These are phyloP conservation scores for Beta lomatogona DNA, from an alignment of 179 eudicot genomes.

Conservation along the genomic window DNA sequence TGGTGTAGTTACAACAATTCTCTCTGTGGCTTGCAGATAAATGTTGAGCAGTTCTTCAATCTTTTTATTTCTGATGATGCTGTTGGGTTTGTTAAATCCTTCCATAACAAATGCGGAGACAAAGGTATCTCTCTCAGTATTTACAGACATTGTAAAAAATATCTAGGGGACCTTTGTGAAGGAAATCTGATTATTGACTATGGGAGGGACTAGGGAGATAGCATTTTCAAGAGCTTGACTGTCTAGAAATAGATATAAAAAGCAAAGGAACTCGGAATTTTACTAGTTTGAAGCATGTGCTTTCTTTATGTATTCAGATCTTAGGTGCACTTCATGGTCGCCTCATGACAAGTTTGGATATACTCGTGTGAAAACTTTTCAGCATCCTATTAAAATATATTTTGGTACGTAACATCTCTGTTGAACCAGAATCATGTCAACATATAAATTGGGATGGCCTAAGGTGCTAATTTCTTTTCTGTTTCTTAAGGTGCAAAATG, in stretches of 20 bases:
- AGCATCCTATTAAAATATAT: conserved; percentile 89
- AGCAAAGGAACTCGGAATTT: not conserved
- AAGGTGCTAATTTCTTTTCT: conserved; percentile 22
- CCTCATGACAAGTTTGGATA: conserved; percentile 58
- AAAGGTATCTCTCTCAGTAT: conserved; percentile 56
- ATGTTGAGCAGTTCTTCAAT: conserved; percentile 74
- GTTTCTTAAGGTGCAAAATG: conserved; percentile 71
- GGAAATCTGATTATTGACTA: not conserved
- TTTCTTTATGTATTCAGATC: conserved; percentile 47
- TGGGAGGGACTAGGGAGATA: not conserved
- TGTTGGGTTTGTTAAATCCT: conserved; percentile 61
- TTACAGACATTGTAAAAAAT: not conserved
- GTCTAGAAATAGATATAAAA: not conserved
- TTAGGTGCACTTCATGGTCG: conserved; percentile 70
- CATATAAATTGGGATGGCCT: not conserved
- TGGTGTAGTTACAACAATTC: not conserved
- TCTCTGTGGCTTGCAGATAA: conserved; percentile 54
- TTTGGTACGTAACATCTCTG: conserved; percentile 56
- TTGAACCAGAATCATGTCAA: not conserved
- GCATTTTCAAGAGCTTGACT: not conserved
- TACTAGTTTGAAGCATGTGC: not conserved
- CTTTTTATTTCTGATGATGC: conserved; percentile 74
- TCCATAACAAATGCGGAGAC: conserved; percentile 77
- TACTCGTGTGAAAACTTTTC: conserved; percentile 71
- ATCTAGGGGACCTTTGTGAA: not conserved